A percentile compares a stretch with the other conserved stretches of the same genome.
Conservation (phyloP, 2,329 filamentous ascomycete species). For the Diaporthe ilicicola region DNA sequence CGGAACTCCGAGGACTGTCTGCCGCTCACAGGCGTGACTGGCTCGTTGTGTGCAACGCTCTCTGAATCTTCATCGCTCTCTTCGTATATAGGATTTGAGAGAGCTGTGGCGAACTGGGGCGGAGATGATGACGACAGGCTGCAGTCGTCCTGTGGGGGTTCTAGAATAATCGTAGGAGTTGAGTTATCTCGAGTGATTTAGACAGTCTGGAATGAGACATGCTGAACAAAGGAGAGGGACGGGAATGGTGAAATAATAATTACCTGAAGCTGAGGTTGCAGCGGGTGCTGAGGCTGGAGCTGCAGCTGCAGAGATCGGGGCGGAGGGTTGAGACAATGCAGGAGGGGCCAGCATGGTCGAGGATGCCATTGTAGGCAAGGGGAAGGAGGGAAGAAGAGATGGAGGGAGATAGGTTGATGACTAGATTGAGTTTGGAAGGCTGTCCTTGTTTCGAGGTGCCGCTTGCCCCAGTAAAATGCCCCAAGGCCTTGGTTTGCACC, state of each 20-base stretch:
- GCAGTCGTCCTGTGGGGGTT: slow-evolving; percentile 33
- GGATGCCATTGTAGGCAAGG: slow-evolving; percentile 40
- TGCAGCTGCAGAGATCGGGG: slow-evolving; percentile 12
- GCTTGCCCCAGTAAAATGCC: slow-evolving; percentile 22
- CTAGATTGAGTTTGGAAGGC: slow-evolving; percentile 22
- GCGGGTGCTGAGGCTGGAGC: not conserved
- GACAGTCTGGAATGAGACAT: slow-evolving; percentile 5
- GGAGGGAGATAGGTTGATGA: slow-evolving; percentile 4
- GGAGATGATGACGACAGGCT: slow-evolving; percentile 51
- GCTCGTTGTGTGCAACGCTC: slow-evolving; percentile 67
- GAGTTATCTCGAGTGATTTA: slow-evolving; percentile 28
- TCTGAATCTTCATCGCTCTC: slow-evolving; percentile 65
- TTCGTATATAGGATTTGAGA: slow-evolving; percentile 63
- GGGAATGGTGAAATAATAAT: slow-evolving; percentile 29
- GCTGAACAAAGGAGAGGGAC: not conserved
- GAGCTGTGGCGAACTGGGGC: slow-evolving; percentile 58
- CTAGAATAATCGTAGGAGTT: slow-evolving; percentile 31
- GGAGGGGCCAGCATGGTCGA: slow-evolving; percentile 39
- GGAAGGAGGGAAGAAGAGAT: slow-evolving; percentile 3
- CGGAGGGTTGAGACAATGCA: slow-evolving; percentile 41
- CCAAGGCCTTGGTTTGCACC: slow-evolving; percentile 2
- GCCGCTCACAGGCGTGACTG: slow-evolving; percentile 67
- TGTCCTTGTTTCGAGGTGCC: slow-evolving; percentile 22
- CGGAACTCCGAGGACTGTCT: slow-evolving; percentile 65
- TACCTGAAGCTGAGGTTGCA: slow-evolving; percentile 12